Evolutionary conservation across 768 basidiomycete species (phyloP).

Genomic region (Termitomyces sp.): DNA sequence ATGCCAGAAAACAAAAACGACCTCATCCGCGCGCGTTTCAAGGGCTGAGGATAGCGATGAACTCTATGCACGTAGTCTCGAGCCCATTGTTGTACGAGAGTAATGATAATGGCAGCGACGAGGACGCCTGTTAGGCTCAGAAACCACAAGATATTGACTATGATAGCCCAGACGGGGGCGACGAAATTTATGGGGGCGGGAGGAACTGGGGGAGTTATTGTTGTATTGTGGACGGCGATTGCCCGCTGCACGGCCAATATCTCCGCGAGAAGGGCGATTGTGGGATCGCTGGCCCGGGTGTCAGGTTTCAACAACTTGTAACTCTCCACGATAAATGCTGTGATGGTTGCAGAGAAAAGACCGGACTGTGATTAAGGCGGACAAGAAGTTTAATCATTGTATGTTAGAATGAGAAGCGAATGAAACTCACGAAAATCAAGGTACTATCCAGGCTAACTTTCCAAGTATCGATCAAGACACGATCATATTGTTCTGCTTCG

Average conservation of each 20-base stretch:
- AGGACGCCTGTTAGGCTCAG: conserved; percentile 24
- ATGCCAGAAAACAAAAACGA: not conserved
- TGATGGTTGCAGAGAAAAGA: conserved; percentile 36
- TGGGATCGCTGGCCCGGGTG: conserved; percentile 16
- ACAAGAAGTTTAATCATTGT: no score
- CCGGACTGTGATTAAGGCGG: conserved; percentile 25
- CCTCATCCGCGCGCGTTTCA: not conserved
- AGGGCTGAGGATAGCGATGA: not conserved
- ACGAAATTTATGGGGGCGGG: not conserved
- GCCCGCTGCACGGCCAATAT: conserved; percentile 6
- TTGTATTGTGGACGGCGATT: not conserved
- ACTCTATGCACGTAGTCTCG: conserved; percentile 2
- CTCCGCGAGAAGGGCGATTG: conserved; percentile 22
- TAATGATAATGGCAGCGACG: conserved; percentile 22
- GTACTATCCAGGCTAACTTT: conserved; percentile 12
- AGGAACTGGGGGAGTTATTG: not conserved
- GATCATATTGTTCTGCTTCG: not conserved
- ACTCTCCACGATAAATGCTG: conserved; percentile 34
- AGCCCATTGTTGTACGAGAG: conserved; percentile 11
- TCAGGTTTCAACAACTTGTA: conserved; percentile 28
- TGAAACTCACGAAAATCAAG: conserved; percentile 24
- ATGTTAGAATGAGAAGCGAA: not conserved
- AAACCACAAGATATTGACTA: conserved; percentile 27
- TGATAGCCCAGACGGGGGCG: conserved; percentile 10
- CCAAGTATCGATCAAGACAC: conserved; percentile 2